Conservation (phyloP, 2,329 filamentous ascomycete species). For the Alternaria tenuissima region DNA sequence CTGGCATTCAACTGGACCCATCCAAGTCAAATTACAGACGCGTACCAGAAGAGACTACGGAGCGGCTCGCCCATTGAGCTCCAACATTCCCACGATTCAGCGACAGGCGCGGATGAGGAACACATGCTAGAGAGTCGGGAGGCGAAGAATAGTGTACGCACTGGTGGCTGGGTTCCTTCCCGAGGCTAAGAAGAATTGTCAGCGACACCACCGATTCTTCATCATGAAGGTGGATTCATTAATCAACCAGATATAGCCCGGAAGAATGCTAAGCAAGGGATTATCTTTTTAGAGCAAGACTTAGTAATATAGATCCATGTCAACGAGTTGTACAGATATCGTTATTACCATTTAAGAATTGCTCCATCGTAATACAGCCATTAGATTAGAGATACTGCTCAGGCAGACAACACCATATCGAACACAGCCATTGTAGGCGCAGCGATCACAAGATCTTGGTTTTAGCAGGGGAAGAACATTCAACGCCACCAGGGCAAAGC, state of each 20-base stretch:
- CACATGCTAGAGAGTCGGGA: not conserved
- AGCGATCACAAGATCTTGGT: not conserved
- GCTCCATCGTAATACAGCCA: not conserved
- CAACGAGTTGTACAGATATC: not conserved
- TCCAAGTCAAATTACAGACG: slow-evolving; percentile 41
- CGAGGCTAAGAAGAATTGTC: not conserved
- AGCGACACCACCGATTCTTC: not conserved
- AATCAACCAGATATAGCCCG: not conserved
- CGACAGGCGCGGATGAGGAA: slow-evolving; percentile 7
- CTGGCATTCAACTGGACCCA: slow-evolving; percentile 50
- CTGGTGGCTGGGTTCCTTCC: not conserved
- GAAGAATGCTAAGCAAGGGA: not conserved
- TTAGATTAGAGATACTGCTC: not conserved
- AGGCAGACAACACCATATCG: not conserved
- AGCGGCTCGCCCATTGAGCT: slow-evolving; percentile 12
- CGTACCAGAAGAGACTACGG: slow-evolving; percentile 19
- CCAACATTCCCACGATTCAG: slow-evolving; percentile 8
- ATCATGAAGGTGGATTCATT: not conserved
- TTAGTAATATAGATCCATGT: not conserved
- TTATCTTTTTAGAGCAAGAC: not conserved
- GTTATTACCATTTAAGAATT: not conserved
- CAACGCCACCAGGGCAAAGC: not conserved
- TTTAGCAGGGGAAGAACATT: not conserved
- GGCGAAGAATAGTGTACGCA: not conserved
- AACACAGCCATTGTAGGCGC: not conserved